phyloP scores from a whole-genome alignment of 108 stramenopile genomes.

The Nitzschia sp. region DNA sequence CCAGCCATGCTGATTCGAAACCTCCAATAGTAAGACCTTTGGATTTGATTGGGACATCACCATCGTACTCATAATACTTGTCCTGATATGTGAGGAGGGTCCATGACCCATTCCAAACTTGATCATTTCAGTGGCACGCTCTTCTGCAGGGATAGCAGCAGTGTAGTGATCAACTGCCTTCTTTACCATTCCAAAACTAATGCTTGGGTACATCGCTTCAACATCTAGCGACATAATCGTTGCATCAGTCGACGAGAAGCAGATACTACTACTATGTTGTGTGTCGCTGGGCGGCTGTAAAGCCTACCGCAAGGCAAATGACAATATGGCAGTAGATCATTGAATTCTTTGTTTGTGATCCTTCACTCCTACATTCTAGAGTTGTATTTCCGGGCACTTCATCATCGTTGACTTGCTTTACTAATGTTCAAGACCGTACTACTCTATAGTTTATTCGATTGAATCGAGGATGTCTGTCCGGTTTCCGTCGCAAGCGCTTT shows the following conservation, averaged over 20 bases:
- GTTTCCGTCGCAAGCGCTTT: too few relatives aligned
- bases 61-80: constrained; percentile 1
- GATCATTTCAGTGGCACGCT: background rate
- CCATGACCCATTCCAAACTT: constrained; percentile 3
- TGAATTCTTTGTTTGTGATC: too few relatives aligned
- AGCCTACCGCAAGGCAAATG: too few relatives aligned
- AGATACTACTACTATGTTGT: too few relatives aligned
- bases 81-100: background rate
- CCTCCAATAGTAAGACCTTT: constrained; percentile 12
- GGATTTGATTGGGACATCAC: background rate
- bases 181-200: background rate
- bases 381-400: too few relatives aligned
- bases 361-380: too few relatives aligned
- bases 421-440: too few relatives aligned
- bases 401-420: too few relatives aligned
- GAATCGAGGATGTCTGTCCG: too few relatives aligned
- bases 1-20: constrained; percentile 3
- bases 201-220: background rate
- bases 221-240: background rate
- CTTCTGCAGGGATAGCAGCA: background rate
- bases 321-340: too few relatives aligned
- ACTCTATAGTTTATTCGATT: too few relatives aligned
- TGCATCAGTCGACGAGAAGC: background rate
- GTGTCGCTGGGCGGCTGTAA: too few relatives aligned
- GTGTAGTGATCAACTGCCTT: background rate